Base-by-base conservation (phyloP, 2,329 filamentous ascomycete species). In the Colletotrichum gigasporum region DNA sequence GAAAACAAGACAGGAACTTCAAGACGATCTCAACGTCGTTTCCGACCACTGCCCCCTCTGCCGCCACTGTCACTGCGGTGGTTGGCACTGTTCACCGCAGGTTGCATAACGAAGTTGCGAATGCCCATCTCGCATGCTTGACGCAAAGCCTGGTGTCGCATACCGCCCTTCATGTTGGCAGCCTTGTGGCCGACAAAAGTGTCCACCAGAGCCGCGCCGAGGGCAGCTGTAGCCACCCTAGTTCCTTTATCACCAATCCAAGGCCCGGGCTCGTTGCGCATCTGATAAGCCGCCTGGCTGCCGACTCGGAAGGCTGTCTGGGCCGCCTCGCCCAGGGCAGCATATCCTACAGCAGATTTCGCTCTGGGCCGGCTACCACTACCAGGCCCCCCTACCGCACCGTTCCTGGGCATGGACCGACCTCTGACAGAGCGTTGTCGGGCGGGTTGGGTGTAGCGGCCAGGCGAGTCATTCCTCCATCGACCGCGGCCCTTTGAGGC, bases 241-340 rank as follows among this genome's bases (percentile, higher is more conserved):
- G 80, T 80, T 5, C 82, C 82, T 67, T 85, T 85, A 10, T 80
- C 72, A 0, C 83, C 81, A 4, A 81, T 71, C 83, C 83, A 85
- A 1, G 77, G 73, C 2, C 82, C 79, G 1, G 77, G 75, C 14
- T 83, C 79, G 45, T 80, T 76, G 50, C 81, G 80, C 48, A 80
- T 75, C 48, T 80, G 76, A 73, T 83, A 80, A 8, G 81, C 81
- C 3, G 82, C 81, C 48, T 83, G 75, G 2, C 82, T 83, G 34
- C 82, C 83, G 1, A 82, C 83, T 32, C 79, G 77, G 1, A 85
- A 71, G 3, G 82, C 82, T 2, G 81, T 81, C 3, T 79, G 77
- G 2, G 81, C 81, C 0, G 82, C 80, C n/a, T 64, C 65, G n/a
- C 63, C 62, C 5, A 63, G 41, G 26, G 62, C 67, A 8, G 63